Evolutionary conservation across 495 filamentous ascomycete species (phyloP).

Genomic region (Pseudomonodictys pantanalensis): DNA sequence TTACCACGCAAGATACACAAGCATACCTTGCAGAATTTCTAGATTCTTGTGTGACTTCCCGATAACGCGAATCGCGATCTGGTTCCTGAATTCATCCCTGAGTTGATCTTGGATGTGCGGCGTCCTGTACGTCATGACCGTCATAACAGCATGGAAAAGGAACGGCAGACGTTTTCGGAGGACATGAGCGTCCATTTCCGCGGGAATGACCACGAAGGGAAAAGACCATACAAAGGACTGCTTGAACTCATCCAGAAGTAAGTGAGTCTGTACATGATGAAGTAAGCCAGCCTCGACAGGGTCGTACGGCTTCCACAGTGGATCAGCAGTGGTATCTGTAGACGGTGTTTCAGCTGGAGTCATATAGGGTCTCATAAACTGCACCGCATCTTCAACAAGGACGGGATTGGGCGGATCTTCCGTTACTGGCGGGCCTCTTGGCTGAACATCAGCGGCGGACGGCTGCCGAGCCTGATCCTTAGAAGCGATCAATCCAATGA

Average conservation of each 20-base stretch:
- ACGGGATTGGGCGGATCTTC: not conserved
- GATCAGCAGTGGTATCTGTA: not conserved
- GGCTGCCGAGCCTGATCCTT: constrained; percentile 1
- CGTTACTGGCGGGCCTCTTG: not conserved
- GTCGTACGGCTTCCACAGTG: not conserved
- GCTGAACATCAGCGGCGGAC: not conserved
- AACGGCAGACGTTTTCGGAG: constrained; percentile 4
- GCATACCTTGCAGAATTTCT: constrained; percentile 21
- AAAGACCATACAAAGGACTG: constrained; percentile 9
- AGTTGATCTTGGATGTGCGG: constrained; percentile 6
- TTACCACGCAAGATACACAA: constrained; percentile 10
- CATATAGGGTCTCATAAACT: not conserved
- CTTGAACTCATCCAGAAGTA: constrained; percentile 9
- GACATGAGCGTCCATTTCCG: not conserved
- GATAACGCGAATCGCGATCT: constrained; percentile 19
- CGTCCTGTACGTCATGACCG: constrained; percentile 8
- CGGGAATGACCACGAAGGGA: constrained; percentile 20
- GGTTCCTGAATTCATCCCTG: constrained; percentile 11
- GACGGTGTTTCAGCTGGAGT: constrained; percentile 1
- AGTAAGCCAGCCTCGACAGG: constrained; percentile 12
- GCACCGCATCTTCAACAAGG: not conserved
- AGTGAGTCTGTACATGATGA: not conserved
- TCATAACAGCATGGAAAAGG: constrained; percentile 20
- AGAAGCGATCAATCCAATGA: constrained; percentile 8
- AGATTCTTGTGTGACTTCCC: constrained; percentile 11